phyloP scores from a whole-genome alignment of 352 stramenopile species.

The Phytophthora chlamydospora region DNA sequence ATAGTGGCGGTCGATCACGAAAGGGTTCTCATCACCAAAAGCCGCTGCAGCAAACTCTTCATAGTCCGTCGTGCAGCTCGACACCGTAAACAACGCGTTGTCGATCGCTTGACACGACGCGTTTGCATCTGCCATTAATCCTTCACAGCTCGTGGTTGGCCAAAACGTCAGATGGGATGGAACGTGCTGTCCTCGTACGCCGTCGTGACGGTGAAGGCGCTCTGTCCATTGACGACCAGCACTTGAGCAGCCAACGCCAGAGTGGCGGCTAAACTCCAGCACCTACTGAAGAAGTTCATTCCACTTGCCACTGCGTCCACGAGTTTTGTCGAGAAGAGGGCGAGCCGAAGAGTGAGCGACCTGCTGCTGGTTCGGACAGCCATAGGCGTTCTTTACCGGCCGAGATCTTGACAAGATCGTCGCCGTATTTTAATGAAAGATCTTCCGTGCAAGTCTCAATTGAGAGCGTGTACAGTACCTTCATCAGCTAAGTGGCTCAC shows the following conservation, averaged over 20 bases:
- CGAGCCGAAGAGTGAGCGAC: neutral
- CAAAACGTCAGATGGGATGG: too few relatives aligned
- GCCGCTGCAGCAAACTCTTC: neutral
- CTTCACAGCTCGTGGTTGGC: too few relatives aligned
- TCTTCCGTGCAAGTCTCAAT: neutral
- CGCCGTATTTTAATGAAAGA: neutral
- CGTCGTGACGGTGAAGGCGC: neutral
- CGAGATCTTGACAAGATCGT: slow-evolving; percentile 2
- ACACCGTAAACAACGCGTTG: slow-evolving; percentile 1
- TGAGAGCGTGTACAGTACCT: too few relatives aligned
- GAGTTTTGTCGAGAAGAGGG: neutral
- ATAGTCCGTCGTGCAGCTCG: slow-evolving; percentile 15
- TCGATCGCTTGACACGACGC: neutral
- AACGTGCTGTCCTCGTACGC: too few relatives aligned
- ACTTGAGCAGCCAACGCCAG: neutral
- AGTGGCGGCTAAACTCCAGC: neutral
- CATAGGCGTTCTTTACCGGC: neutral
- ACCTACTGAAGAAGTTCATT: slow-evolving; percentile 1
- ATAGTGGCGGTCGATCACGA: slow-evolving; percentile 2
- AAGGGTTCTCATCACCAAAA: slow-evolving; percentile 8
- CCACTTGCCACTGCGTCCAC: neutral
- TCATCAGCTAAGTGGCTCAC: too few relatives aligned
- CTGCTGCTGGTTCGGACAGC: neutral
- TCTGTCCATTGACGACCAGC: neutral
- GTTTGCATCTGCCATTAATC: too few relatives aligned